A percentile compares a stretch with the other conserved stretches of the same genome.
Evolutionary conservation across 2,329 filamentous ascomycete species (phyloP).

Genomic region (Neonectria magnoliae): DNA sequence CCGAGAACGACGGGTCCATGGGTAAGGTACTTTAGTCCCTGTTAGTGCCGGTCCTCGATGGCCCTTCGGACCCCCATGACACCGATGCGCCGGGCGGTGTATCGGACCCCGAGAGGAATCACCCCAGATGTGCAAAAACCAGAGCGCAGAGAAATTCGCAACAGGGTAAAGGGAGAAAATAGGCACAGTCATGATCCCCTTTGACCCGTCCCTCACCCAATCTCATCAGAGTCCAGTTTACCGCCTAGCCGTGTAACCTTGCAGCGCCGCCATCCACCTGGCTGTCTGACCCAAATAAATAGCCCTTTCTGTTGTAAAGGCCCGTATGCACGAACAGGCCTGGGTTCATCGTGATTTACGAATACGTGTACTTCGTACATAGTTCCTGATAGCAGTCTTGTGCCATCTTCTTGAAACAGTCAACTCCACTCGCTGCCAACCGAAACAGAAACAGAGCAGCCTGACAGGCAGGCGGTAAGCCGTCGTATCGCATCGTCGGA

Average conservation of each 20-base stretch:
- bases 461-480: conserved; percentile 28
- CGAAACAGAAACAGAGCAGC: conserved; percentile 25
- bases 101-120: conserved; percentile 16
- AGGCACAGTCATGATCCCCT: neutral
- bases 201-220: neutral
- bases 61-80: conserved; percentile 7
- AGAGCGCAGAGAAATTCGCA: conserved; percentile 2
- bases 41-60: conserved; percentile 1
- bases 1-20: neutral
- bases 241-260: conserved; percentile 29
- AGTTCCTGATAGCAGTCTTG: conserved; percentile 24
- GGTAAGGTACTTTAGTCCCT: neutral
- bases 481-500: conserved; percentile 16
- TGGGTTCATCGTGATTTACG: neutral
- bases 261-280: conserved; percentile 21
- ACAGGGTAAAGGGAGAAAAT: conserved; percentile 14
- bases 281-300: conserved; percentile 35
- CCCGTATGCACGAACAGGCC: neutral
- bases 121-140: conserved; percentile 6
- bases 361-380: conserved; percentile 16
- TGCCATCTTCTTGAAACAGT: conserved; percentile 15
- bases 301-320: neutral
- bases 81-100: conserved; percentile 13
- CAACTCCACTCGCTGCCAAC: neutral
- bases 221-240: conserved; percentile 28